A percentile compares a stretch with the other conserved stretches of the same genome.
Conservation (phyloP, 208 protist genomes). For the Leishmania arabica region DNA sequence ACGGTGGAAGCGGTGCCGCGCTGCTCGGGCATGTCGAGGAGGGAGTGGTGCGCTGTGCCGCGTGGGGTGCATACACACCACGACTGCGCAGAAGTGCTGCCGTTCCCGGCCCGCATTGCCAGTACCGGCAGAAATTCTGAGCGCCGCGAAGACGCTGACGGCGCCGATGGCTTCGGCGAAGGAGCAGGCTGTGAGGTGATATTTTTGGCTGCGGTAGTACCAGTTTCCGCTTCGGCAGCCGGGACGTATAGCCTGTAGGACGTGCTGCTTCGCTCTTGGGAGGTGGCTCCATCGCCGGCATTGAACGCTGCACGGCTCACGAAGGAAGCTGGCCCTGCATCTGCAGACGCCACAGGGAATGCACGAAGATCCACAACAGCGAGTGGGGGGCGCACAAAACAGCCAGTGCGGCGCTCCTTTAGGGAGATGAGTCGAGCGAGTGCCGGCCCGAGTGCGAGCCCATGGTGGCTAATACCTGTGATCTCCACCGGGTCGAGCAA, state of each 20-base stretch:
- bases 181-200: neutral
- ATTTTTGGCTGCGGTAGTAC: neutral
- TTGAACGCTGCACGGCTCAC: neutral
- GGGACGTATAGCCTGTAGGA: neutral
- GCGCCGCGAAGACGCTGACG: neutral
- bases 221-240: neutral
- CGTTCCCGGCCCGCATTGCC: neutral
- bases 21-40: neutral
- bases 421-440: slow-evolving; percentile 45
- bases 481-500: slow-evolving; percentile 51
- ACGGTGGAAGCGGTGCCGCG: neutral
- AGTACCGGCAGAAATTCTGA: neutral
- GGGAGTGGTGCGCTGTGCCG: neutral
- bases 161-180: neutral
- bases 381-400: slow-evolving; percentile 27
- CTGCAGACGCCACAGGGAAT: neutral
- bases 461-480: slow-evolving; percentile 48
- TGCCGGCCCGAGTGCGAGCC: slow-evolving; percentile 50
- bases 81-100: neutral
- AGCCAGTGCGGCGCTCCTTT: slow-evolving; percentile 17
- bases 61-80: neutral
- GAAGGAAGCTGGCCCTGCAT: neutral
- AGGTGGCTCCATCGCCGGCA: neutral
- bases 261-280: neutral
- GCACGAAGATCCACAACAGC: slow-evolving; percentile 10